phyloP scores from a whole-genome alignment of 1,284 basidiomycete species.

The Butyriboletus pseudospeciosus region DNA sequence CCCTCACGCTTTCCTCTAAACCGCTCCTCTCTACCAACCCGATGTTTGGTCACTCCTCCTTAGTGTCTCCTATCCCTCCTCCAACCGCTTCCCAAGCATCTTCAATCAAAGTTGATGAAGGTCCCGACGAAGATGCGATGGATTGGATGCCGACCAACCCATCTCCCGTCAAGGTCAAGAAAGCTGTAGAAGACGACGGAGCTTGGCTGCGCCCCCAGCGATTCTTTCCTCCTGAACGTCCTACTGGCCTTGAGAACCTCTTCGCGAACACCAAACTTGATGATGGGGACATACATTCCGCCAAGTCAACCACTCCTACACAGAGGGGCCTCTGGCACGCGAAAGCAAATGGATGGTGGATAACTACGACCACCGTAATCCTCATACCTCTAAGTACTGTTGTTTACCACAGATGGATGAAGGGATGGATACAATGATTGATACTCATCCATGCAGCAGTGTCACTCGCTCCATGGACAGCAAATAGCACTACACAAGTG shows the following conservation, averaged over 20 bases:
- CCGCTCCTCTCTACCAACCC: constrained; percentile 49
- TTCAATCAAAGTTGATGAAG: constrained; percentile 25
- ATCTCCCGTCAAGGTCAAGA: constrained; percentile 22
- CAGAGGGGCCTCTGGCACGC: background rate
- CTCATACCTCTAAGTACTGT: constrained; percentile 29
- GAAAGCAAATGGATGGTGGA: constrained; percentile 33
- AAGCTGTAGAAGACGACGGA: constrained; percentile 29
- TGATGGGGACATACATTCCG: constrained; percentile 35
- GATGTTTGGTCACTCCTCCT: constrained; percentile 66
- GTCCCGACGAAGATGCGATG: constrained; percentile 52
- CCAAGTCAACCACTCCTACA: background rate
- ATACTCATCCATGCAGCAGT: constrained; percentile 8
- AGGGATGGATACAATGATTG: constrained; percentile 23
- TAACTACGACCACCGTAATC: constrained; percentile 34
- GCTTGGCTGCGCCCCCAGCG: constrained; percentile 60
- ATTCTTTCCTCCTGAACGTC: constrained; percentile 72
- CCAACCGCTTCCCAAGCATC: constrained; percentile 17
- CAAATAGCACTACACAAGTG: constrained; percentile 3
- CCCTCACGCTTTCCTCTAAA: constrained; percentile 60
- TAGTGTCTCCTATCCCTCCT: constrained; percentile 23
- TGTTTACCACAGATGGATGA: constrained; percentile 20
- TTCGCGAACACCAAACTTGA: constrained; percentile 60
- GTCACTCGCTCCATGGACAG: background rate
- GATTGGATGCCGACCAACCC: constrained; percentile 63
- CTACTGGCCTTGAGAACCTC: constrained; percentile 72